Conservation (phyloP, 2,329 filamentous ascomycete species). For the Xylariomycetidae sp. region DNA sequence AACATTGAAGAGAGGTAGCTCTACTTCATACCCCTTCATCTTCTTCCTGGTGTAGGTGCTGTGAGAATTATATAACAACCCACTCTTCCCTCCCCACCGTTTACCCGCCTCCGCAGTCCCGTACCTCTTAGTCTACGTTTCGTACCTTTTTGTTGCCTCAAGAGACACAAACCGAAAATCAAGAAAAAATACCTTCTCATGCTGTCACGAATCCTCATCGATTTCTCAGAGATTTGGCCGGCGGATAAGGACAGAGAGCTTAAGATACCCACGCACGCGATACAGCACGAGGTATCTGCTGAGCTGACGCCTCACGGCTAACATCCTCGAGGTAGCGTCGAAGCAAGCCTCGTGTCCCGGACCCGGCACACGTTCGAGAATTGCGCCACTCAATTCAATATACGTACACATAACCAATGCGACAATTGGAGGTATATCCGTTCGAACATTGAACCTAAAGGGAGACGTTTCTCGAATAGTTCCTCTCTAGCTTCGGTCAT, state of each 20-base stretch:
- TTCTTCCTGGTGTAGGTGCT: not conserved
- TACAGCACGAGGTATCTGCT: too few relatives aligned
- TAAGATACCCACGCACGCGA: too few relatives aligned
- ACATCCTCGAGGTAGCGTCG: constrained; percentile 12
- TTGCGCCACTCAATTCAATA: constrained; percentile 8
- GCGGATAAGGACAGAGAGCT: too few relatives aligned
- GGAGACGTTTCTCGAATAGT: constrained; percentile 9
- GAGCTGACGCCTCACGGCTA: constrained; percentile 15
- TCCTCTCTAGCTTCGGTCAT: too few relatives aligned
- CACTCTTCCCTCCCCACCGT: constrained; percentile 1
- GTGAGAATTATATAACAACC: constrained; percentile 5
- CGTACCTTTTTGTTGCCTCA: constrained; percentile 10
- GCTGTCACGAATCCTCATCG: constrained; percentile 15
- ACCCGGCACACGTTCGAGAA: constrained; percentile 8
- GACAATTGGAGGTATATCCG: constrained; percentile 6
- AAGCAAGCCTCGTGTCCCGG: constrained; percentile 8
- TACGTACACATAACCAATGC: constrained; percentile 5
- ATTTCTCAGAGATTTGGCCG: too few relatives aligned
- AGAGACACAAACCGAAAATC: too few relatives aligned
- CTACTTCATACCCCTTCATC: not conserved
- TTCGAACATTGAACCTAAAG: constrained; percentile 3
- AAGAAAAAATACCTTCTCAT: too few relatives aligned
- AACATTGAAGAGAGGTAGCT: constrained; percentile 1
- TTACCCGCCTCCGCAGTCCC: constrained; percentile 19
- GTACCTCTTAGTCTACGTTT: constrained; percentile 13